phyloP scores from a whole-genome alignment of 495 filamentous ascomycete genomes.

The Gamarada debralockiae region DNA sequence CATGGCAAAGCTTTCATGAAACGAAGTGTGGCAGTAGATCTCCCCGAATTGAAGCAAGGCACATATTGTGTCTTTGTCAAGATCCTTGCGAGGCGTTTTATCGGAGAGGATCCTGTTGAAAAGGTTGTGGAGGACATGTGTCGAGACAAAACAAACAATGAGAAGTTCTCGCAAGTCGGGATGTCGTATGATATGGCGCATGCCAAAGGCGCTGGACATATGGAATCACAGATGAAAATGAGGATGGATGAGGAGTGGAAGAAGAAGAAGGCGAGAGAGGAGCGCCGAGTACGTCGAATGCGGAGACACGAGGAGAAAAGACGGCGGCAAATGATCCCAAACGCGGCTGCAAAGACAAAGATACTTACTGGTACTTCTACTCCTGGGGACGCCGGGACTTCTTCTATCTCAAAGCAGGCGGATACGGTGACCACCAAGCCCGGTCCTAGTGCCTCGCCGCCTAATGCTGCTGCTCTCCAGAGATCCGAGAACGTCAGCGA shows the following conservation, averaged over 20 bases:
- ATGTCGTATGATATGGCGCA: slow-evolving; percentile 82
- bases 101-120: slow-evolving; percentile 51
- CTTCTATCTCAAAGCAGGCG: too few species aligned
- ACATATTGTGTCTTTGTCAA: slow-evolving; percentile 17
- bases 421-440: too few species aligned
- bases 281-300: slow-evolving; percentile 21
- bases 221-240: slow-evolving; percentile 7
- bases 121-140: slow-evolving; percentile 48
- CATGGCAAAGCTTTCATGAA: slow-evolving; percentile 55
- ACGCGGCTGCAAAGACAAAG: too few species aligned
- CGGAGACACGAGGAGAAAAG: slow-evolving; percentile 19
- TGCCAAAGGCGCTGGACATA: slow-evolving; percentile 44
- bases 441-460: too few species aligned
- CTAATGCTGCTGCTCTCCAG: too few species aligned
- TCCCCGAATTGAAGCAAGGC: slow-evolving; percentile 50
- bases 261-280: slow-evolving; percentile 17
- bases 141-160: slow-evolving; percentile 51
- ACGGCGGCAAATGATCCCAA: slow-evolving; percentile 1
- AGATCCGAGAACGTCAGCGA: too few species aligned
- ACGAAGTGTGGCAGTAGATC: slow-evolving; percentile 67
- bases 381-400: too few species aligned
- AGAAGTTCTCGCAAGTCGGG: slow-evolving; percentile 78
- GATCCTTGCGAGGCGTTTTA: slow-evolving; percentile 17
- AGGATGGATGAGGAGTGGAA: slow-evolving; percentile 5
- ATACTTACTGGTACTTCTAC: too few species aligned